Conservation (phyloP, 1,284 basidiomycete genomes). For the Cerrena zonata region DNA sequence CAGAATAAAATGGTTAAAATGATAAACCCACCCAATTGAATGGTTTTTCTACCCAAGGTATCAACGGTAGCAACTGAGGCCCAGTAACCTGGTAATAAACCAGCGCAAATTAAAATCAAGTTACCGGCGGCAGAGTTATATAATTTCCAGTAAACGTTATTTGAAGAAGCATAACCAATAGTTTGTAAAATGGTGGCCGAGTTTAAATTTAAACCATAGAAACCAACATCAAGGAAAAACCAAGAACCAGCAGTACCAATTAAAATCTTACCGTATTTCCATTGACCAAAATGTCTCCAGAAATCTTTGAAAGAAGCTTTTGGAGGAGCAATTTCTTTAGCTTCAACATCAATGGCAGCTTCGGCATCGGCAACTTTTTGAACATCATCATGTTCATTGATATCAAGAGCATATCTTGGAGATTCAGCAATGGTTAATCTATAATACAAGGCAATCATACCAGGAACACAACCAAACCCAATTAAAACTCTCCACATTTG, state of each 20-base stretch:
- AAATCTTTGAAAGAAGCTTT: slow-evolving; percentile 34
- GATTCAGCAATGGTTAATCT: slow-evolving; percentile 59
- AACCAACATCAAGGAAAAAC: slow-evolving; percentile 52
- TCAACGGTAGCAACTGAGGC: slow-evolving; percentile 10
- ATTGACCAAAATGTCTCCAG: slow-evolving; percentile 47
- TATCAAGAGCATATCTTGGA: slow-evolving; percentile 66
- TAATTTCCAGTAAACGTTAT: too few relatives aligned
- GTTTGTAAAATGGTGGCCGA: too few relatives aligned
- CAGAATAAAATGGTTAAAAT: slow-evolving; percentile 58
- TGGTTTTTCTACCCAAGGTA: slow-evolving; percentile 1
- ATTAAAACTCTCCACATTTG: too few relatives aligned
- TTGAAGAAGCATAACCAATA: too few relatives aligned
- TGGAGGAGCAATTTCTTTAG: slow-evolving; percentile 23
- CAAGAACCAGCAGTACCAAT: slow-evolving; percentile 47
- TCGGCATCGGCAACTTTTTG: slow-evolving; percentile 12
- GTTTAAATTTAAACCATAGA: too few relatives aligned
- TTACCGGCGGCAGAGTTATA: too few relatives aligned
- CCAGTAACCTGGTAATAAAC: slow-evolving; percentile 13
- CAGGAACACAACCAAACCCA: slow-evolving; percentile 21
- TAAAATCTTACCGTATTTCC: slow-evolving; percentile 48
- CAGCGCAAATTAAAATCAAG: too few relatives aligned
- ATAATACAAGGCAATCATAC: slow-evolving; percentile 47
- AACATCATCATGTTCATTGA: slow-evolving; percentile 66
- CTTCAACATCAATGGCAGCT: slow-evolving; percentile 5
- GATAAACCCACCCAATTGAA: slow-evolving; percentile 31